Conservation (phyloP, 306 rosid species). For the Calophaca sinica region DNA sequence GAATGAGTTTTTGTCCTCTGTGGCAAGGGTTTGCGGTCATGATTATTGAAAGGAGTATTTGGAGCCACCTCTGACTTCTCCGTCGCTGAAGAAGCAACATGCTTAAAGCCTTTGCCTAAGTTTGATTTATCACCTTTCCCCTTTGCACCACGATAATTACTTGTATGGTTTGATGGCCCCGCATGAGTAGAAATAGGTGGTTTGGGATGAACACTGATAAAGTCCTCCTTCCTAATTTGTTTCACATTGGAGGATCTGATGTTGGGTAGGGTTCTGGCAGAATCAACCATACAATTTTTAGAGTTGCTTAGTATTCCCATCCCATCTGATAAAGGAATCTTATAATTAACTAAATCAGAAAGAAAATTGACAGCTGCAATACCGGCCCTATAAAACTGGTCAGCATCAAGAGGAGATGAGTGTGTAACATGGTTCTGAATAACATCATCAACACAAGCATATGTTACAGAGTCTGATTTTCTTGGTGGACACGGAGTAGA, state of each 20-base stretch:
- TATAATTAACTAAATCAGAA: slow-evolving; percentile 68
- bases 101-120: slow-evolving; percentile 54
- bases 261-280: slow-evolving; percentile 57
- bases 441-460: slow-evolving; percentile 56
- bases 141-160: slow-evolving; percentile 58
- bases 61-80: slow-evolving; percentile 55
- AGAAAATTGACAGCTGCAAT: slow-evolving; percentile 82
- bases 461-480: slow-evolving; percentile 60
- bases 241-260: slow-evolving; percentile 69
- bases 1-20: slow-evolving; percentile 59
- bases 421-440: slow-evolving; percentile 47
- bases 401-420: slow-evolving; percentile 55
- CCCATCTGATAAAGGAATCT: slow-evolving; percentile 73
- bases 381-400: slow-evolving; percentile 80
- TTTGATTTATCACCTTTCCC: slow-evolving; percentile 61
- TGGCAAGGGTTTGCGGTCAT: slow-evolving; percentile 54
- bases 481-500: slow-evolving; percentile 51
- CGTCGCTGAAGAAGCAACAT: slow-evolving; percentile 54
- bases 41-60: slow-evolving; percentile 48
- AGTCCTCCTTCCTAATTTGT: slow-evolving; percentile 65
- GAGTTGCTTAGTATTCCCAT: slow-evolving; percentile 63
- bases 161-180: slow-evolving; percentile 55
- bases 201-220: slow-evolving; percentile 64
- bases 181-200: slow-evolving; percentile 52
- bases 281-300: slow-evolving; percentile 71